A percentile compares a stretch with the other conserved stretches of the same genome.
Conservation (phyloP, 768 basidiomycete genomes). For the Hirschioporus abietinus region DNA sequence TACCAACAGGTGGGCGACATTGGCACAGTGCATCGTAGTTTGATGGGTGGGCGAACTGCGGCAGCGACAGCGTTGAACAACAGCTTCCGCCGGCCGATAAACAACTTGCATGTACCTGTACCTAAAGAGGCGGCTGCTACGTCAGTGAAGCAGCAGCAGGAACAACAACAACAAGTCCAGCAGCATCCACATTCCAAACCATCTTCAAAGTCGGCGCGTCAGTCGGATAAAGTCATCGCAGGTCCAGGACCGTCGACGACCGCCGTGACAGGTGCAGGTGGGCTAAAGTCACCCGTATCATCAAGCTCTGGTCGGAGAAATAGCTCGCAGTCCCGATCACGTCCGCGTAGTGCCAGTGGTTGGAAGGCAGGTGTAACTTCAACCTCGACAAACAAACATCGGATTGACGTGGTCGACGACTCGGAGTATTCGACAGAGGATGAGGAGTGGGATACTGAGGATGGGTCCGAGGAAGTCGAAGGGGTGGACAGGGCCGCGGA, state of each 20-base stretch:
- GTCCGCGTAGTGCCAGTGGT: background rate
- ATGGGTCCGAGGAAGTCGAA: constrained; percentile 38
- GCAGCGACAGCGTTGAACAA: background rate
- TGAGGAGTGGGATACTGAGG: background rate
- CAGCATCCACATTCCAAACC: background rate
- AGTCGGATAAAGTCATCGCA: background rate
- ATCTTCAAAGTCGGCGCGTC: background rate
- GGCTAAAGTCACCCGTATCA: background rate
- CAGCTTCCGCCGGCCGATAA: background rate
- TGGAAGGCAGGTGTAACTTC: background rate
- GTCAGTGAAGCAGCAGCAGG: background rate
- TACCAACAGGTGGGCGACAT: background rate
- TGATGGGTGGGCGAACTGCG: background rate
- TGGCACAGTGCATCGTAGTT: background rate
- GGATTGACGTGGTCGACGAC: background rate
- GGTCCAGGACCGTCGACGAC: background rate
- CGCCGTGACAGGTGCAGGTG: background rate
- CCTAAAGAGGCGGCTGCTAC: background rate
- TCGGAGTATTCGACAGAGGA: background rate
- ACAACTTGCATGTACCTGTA: background rate
- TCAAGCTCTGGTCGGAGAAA: background rate
- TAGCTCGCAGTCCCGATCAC: background rate
- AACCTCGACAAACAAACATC: background rate
- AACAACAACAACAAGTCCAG: background rate
- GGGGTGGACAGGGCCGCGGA: constrained; percentile 18